Base-by-base conservation (phyloP, 140 eudicot species). In the Bidens hawaiensis region DNA sequence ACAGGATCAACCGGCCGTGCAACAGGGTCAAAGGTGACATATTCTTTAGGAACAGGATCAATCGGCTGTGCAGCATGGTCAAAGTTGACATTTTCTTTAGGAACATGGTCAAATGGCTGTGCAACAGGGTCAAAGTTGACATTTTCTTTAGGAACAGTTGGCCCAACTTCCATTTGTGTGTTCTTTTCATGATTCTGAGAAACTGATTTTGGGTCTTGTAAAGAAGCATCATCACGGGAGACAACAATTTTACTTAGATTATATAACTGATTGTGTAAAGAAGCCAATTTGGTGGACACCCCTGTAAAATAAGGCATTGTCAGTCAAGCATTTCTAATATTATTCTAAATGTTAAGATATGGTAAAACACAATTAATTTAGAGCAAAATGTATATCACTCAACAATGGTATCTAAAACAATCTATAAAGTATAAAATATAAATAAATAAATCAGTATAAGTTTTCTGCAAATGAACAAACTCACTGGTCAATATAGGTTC, bases 401-500 rank as follows among this genome's bases (percentile, higher is more conserved):
- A 46, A 46, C 25, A 46, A 9, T 46, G 45, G 6, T 31, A 48
- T 48, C 21, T 50, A 18, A n/a, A n/a, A n/a, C n/a, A n/a, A n/a
- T n/a, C n/a, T n/a, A n/a, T n/a, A n/a, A n/a, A n/a, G n/a, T n/a
- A n/a, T n/a, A n/a, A n/a, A n/a, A n/a, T n/a, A n/a, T n/a, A n/a
- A n/a, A n/a, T n/a, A n/a, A n/a, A n/a, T n/a, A n/a, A n/a, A n/a
- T n/a, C n/a, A n/a, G n/a, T n/a, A n/a, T n/a, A n/a, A n/a, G n/a
- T n/a, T n/a, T n/a, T n/a, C n/a, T n/a, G n/a, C n/a, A n/a, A n/a
- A n/a, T n/a, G n/a, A 36, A 60, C 53, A 79, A n/a, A 64, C 87
- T 72, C 79, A 91, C 99, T 95, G 24, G 90, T 77, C 23, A 77
- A 79, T 75, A 94, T 47, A 27, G 97, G 55, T 77, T 83, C 86